These are phyloP conservation scores for Wickerhamomyces alni DNA, from an alignment of 805 yeast genomes.

Conservation along the genomic window DNA sequence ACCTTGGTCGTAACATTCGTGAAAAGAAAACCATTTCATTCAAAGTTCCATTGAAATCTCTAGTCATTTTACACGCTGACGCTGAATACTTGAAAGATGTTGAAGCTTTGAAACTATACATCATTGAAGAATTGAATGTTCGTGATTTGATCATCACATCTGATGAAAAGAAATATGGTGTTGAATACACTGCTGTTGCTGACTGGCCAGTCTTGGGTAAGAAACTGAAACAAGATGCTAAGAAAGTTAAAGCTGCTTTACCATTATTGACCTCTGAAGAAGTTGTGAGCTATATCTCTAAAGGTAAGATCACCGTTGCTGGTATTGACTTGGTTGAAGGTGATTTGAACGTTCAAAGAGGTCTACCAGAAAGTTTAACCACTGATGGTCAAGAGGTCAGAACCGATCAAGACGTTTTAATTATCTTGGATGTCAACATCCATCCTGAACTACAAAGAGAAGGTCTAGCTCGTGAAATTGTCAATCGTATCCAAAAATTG, in stretches of 20 bases:
- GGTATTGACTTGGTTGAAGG: conserved; percentile 85
- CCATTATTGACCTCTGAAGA: conserved; percentile 77
- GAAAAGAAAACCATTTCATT: conserved; percentile 91
- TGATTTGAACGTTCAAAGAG: conserved; percentile 87
- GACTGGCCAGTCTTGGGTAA: conserved; percentile 99
- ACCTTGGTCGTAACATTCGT: conserved; percentile 92
- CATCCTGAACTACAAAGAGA: conserved; percentile 87
- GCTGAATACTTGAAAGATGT: conserved; percentile 68
- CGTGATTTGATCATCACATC: conserved; percentile 82
- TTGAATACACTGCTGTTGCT: conserved; percentile 89
- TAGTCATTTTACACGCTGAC: conserved; percentile 83
- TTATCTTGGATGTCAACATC: conserved; percentile 81
- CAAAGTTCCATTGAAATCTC: conserved; percentile 87
- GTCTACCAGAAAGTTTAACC: conserved; percentile 63
- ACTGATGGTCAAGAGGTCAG: conserved; percentile 78
- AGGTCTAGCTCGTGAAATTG: conserved; percentile 93
- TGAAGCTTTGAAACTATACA: conserved; percentile 68
- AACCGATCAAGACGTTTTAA: conserved; percentile 83
- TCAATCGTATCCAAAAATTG: conserved; percentile 95
- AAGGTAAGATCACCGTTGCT: conserved; percentile 77
- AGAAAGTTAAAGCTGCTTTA: conserved; percentile 89
- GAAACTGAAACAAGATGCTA: conserved; percentile 90
- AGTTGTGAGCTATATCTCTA: conserved; percentile 65
- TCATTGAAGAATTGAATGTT: conserved; percentile 87
- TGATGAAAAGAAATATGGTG: conserved; percentile 89